phyloP scores from a whole-genome alignment of 345 rosid genomes.

The Trapa incisa region DNA sequence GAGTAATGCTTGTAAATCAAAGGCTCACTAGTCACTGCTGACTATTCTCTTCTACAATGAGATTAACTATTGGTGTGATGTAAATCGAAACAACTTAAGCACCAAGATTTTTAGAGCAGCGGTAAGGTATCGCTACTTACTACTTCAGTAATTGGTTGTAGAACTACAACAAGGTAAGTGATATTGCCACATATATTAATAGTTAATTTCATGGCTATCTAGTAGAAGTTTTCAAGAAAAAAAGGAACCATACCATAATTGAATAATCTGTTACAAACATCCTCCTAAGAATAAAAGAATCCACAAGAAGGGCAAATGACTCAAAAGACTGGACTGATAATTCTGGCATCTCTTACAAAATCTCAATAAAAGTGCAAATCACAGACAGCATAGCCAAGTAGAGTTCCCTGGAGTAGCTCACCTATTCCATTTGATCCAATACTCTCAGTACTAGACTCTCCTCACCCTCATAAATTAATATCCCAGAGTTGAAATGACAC shows the following conservation, averaged over 20 bases:
- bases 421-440: neutral
- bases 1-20: too few relatives aligned
- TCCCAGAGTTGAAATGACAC: constrained; percentile 4
- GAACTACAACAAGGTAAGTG: too few relatives aligned
- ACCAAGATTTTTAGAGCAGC: too few relatives aligned
- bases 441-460: neutral
- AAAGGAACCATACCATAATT: neutral
- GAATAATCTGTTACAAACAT: neutral
- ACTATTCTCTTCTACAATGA: too few relatives aligned
- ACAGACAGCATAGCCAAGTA: neutral
- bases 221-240: too few relatives aligned
- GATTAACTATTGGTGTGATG: too few relatives aligned
- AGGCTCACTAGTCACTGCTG: too few relatives aligned
- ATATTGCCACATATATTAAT: too few relatives aligned
- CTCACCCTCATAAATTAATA: constrained; percentile 1
- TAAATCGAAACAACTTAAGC: too few relatives aligned
- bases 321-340: neutral
- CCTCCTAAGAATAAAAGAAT: neutral
- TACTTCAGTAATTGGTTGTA: too few relatives aligned
- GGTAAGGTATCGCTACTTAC: too few relatives aligned
- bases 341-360: neutral
- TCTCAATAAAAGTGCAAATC: neutral
- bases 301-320: neutral
- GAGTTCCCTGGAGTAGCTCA: neutral
- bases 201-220: too few relatives aligned